Conservation (phyloP, 306 rosid genomes). For the Sphenostylis stenocarpa region DNA sequence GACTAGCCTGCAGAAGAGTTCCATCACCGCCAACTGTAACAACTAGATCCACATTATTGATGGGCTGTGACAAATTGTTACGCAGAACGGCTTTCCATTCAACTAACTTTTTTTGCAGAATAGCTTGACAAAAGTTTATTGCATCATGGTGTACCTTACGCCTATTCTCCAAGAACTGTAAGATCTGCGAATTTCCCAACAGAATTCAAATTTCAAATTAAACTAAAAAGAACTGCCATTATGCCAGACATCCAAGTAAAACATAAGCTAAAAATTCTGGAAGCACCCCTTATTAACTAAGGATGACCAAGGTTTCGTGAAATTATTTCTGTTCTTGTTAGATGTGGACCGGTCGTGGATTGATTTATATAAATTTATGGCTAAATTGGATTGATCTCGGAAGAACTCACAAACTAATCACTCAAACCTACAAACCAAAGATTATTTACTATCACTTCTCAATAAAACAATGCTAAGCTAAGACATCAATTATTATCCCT, state of each 20-base stretch:
- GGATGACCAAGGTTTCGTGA: too few relatives aligned
- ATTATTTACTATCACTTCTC: too few relatives aligned
- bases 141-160: slow-evolving; percentile 68
- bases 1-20: slow-evolving; percentile 84
- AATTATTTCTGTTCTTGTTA: too few relatives aligned
- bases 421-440: too few relatives aligned
- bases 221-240: not conserved
- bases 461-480: too few relatives aligned
- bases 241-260: slow-evolving; percentile 45
- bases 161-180: slow-evolving; percentile 65
- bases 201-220: slow-evolving; percentile 18
- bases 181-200: slow-evolving; percentile 47
- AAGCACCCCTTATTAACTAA: not conserved
- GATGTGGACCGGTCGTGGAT: too few relatives aligned
- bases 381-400: too few relatives aligned
- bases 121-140: slow-evolving; percentile 64
- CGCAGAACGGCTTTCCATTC: slow-evolving; percentile 70
- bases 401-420: too few relatives aligned
- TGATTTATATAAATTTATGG: too few relatives aligned
- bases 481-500: too few relatives aligned
- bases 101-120: slow-evolving; percentile 65
- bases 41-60: slow-evolving; percentile 75
- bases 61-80: slow-evolving; percentile 52
- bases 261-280: not conserved
- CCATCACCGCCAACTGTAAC: slow-evolving; percentile 95